phyloP scores from a whole-genome alignment of 768 basidiomycete species.

The Trametes cubensis region DNA sequence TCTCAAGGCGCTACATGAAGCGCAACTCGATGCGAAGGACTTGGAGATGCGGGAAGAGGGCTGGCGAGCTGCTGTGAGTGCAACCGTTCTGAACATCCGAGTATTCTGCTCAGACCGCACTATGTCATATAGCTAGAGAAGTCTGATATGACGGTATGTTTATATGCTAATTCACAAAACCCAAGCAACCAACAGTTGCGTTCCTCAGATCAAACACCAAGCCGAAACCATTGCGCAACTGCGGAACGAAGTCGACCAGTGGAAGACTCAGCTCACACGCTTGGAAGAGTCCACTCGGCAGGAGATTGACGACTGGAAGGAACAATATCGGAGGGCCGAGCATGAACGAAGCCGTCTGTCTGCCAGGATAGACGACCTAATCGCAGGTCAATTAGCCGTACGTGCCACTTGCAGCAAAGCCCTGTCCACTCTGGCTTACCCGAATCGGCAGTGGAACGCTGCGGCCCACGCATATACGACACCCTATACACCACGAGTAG shows the following conservation, averaged over 20 bases:
- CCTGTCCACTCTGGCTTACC: not conserved
- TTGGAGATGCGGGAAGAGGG: constrained; percentile 48
- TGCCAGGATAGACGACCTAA: constrained; percentile 59
- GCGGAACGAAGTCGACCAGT: constrained; percentile 65
- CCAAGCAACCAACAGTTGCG: not conserved
- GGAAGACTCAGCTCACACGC: constrained; percentile 67
- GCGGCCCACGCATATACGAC: constrained; percentile 25
- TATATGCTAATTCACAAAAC: not conserved
- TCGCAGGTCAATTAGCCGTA: constrained; percentile 44
- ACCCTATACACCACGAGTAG: constrained; percentile 10
- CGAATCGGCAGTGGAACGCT: constrained; percentile 27
- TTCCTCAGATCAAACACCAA: constrained; percentile 57
- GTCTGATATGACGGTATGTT: constrained; percentile 56
- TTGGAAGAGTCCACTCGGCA: constrained; percentile 49
- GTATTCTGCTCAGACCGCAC: constrained; percentile 18
- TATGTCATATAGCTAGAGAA: constrained; percentile 48
- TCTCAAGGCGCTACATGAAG: constrained; percentile 47
- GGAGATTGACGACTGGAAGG: constrained; percentile 74
- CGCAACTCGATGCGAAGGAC: constrained; percentile 48
- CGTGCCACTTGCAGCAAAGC: constrained; percentile 24
- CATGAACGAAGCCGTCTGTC: constrained; percentile 63
- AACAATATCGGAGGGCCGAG: constrained; percentile 75
- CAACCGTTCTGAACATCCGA: not conserved
- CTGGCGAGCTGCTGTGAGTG: constrained; percentile 54
- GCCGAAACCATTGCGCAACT: constrained; percentile 62